Evolutionary conservation across 768 basidiomycete species (phyloP).

Genomic region (Chlorophyllum brunneum): DNA sequence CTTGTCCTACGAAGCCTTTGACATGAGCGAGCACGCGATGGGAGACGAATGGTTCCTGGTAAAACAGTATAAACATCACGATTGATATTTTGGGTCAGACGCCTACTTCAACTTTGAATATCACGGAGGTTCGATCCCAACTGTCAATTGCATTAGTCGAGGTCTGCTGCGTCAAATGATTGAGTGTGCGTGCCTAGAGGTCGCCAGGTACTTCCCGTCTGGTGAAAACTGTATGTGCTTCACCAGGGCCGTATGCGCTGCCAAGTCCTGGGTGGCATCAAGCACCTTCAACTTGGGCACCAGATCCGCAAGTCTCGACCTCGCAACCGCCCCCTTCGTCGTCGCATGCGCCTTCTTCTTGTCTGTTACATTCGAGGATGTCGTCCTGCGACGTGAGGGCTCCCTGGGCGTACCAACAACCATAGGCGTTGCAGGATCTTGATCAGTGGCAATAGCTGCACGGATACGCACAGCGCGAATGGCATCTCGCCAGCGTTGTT

Average conservation of each 20-base stretch:
- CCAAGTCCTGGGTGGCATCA: constrained; percentile 54
- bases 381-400: constrained; percentile 12
- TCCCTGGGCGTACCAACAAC: constrained; percentile 1
- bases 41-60: constrained; percentile 55
- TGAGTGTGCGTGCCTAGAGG: constrained; percentile 47
- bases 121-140: constrained; percentile 68
- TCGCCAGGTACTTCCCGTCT: constrained; percentile 69
- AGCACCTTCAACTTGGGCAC: constrained; percentile 54
- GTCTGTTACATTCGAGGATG: neutral
- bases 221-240: constrained; percentile 75
- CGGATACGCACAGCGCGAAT: constrained; percentile 40
- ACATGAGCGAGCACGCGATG: constrained; percentile 66
- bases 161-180: neutral
- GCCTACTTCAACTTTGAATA: constrained; percentile 61
- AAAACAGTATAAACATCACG: constrained; percentile 8
- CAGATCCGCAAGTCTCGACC: constrained; percentile 51
- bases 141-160: constrained; percentile 26
- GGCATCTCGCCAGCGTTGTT: constrained; percentile 42
- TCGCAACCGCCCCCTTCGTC: constrained; percentile 8
- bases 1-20: constrained; percentile 72
- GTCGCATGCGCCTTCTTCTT: neutral
- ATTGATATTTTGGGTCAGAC: neutral
- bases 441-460: neutral
- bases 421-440: neutral
- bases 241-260: constrained; percentile 65